Evolutionary conservation across 106 monocot species (phyloP).

Genomic region (Dioscorea zingiberensis): DNA sequence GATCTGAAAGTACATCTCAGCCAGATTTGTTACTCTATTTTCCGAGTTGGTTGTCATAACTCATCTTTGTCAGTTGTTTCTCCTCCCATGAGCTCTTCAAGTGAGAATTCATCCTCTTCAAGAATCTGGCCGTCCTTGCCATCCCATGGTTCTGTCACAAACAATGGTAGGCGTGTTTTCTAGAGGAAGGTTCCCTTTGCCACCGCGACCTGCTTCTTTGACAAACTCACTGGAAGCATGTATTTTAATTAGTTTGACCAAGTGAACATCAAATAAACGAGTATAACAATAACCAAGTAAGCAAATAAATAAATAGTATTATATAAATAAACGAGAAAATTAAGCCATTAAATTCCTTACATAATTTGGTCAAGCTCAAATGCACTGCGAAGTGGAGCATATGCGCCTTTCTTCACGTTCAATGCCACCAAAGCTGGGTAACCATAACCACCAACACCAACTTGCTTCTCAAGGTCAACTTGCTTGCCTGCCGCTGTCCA

Average conservation of each 20-base stretch:
- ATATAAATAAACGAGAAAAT: background rate
- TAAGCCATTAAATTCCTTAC: slow-evolving; percentile 30
- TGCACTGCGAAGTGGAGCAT: slow-evolving; percentile 91
- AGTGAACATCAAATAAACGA: background rate
- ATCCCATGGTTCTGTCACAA: slow-evolving; percentile 77
- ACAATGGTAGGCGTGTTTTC: slow-evolving; percentile 41
- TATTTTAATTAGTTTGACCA: background rate
- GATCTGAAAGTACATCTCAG: too few species aligned
- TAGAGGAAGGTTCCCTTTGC: slow-evolving; percentile 88
- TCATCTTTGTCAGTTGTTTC: slow-evolving; percentile 54
- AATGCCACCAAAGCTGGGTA: slow-evolving; percentile 96
- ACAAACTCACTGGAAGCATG: slow-evolving; percentile 73
- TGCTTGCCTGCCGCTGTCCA: slow-evolving; percentile 94
- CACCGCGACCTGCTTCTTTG: slow-evolving; percentile 92
- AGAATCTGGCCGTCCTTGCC: slow-evolving; percentile 86
- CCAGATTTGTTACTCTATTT: too few species aligned
- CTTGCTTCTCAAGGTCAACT: slow-evolving; percentile 83
- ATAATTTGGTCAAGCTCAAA: slow-evolving; percentile 68
- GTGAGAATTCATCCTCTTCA: slow-evolving; percentile 96
- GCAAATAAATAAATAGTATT: background rate
- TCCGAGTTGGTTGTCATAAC: slow-evolving; percentile 24
- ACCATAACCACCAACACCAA: slow-evolving; percentile 97
- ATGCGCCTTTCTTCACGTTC: slow-evolving; percentile 84
- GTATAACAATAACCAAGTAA: background rate
- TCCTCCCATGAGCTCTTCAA: slow-evolving; percentile 90